Base-by-base conservation (phyloP, 495 filamentous ascomycete genomes). In the Pyronema omphalodes region DNA sequence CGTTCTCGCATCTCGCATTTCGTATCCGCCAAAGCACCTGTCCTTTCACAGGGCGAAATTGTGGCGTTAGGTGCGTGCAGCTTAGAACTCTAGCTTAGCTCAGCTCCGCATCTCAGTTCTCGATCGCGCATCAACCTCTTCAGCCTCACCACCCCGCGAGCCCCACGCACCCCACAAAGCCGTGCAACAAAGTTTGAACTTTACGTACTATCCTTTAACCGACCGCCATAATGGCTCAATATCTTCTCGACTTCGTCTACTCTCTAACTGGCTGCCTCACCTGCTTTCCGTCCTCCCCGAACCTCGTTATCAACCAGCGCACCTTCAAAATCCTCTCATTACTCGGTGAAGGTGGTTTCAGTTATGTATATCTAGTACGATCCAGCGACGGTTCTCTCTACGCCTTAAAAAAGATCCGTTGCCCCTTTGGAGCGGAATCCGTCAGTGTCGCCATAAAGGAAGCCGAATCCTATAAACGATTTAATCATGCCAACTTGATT, bases 281-380 rank as follows among this genome's bases (percentile, higher is more conserved):
- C 70, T 98, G 93, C 69, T 95, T 95, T 65, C 88, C 93, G 14
- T 82, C 84, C 60, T 86, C 86, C 45, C 91, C 91, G 52, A 85
- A 88, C 59, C 73, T 98, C 54, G 91, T 89, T 66, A 93, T 98
- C 72, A 95, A 96, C 70, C 85, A 76, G 60, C 81, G 86, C 48
- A 88, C 79, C 68, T 94, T 94, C 75, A 95, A 94, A 75, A 86
- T 98, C 67, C 72, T 94, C 55, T 80, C 89, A 52, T 72, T 98
- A 37, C 75, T 98, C 7, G 91, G 91, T 63, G 91, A 95, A 79
- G 89, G 89, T 67, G 89, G 91, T 55, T 98, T 96, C 74, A 91
- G 84, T 59, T 96, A 96, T 67, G 91, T 98, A 56, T 98, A 98
- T 70, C 84, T 98, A 52, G 91, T 98, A 34, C 84, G 95, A 76